phyloP scores from a whole-genome alignment of 441 rosid species.

The Codiaeum variegatum region DNA sequence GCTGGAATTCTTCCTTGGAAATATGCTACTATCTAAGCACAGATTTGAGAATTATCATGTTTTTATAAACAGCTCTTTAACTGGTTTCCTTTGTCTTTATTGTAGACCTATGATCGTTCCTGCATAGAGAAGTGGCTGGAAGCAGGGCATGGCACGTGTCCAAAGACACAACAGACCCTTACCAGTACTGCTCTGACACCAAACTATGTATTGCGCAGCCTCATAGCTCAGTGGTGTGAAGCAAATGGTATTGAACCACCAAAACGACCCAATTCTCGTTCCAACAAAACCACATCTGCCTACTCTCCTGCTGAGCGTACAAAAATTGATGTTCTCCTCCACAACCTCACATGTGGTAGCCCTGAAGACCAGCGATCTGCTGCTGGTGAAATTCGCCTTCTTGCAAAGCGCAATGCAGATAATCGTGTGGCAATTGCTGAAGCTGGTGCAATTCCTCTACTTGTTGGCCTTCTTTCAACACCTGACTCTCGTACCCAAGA shows the following conservation, averaged over 20 bases:
- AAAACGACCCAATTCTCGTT: slow-evolving; percentile 64
- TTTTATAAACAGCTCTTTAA: slow-evolving; percentile 12
- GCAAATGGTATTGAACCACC: slow-evolving; percentile 85
- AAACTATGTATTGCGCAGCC: slow-evolving; percentile 83
- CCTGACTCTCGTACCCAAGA: slow-evolving; percentile 85
- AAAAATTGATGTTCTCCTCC: slow-evolving; percentile 66
- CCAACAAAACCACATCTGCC: slow-evolving; percentile 52
- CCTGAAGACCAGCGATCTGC: slow-evolving; percentile 78
- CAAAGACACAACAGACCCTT: slow-evolving; percentile 79
- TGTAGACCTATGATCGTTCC: slow-evolving; percentile 85
- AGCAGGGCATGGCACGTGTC: slow-evolving; percentile 79
- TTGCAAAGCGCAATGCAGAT: slow-evolving; percentile 87
- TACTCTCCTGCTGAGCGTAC: slow-evolving; percentile 64
- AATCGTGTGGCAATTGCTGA: slow-evolving; percentile 94
- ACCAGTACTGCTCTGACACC: slow-evolving; percentile 65
- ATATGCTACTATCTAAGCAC: not conserved
- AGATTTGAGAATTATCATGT: slow-evolving; percentile 8
- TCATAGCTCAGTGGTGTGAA: slow-evolving; percentile 96
- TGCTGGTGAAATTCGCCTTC: slow-evolving; percentile 89
- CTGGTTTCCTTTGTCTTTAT: slow-evolving; percentile 20
- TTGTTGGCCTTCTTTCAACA: slow-evolving; percentile 67
- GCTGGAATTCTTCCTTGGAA: not conserved
- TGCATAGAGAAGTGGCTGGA: slow-evolving; percentile 95
- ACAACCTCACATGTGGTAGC: slow-evolving; percentile 59
- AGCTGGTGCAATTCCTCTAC: slow-evolving; percentile 95